Evolutionary conservation across 371 early-diverging fungal genomes (phyloP), one percentile per base, ranked within the genome.

Genomic region (Syncephalastrum racemosum): DNA sequence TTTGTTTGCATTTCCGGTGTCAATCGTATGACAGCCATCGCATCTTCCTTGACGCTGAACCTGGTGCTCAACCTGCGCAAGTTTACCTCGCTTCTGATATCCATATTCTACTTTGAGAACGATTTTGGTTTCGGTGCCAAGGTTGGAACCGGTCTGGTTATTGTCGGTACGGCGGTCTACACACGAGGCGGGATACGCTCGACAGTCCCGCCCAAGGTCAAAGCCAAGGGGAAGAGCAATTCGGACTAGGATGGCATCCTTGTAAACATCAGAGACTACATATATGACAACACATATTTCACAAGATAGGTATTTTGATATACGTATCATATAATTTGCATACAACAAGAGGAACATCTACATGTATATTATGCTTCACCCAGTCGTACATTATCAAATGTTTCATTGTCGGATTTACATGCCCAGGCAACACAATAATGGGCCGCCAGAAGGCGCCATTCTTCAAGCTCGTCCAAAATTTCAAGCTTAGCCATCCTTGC

Each of bases 351-450:
- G 27, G 3, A 12, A 2, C 3, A 10, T 31, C 36, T 31, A 10
- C 10, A 12, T 31, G 36, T 12, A 31, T 31, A 10, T 31, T 8
- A 31, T 31, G 36, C 5, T 5, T 31, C 36, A 31, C 36, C 36
- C 2, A 31, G 36, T 31, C 36, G 36, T 31, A 31, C 36, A 31
- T 5, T 31, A 31, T 12, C 12, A 31, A 31, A 31, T 0, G 36
- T 53, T 16, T 53, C 46, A 18, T 46, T 46, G 8, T 20, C 47
- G 15, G 73, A 66, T 55, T 72, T 70, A 54, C 60, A 64, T 3
- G 91, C 93, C 93, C 92, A 93, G 0, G 90, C 85, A 47, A 96
- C 77, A 44, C 94, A 95, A 57, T 97, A 97, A 71, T 97, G 98
- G 3, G 71, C 77, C 0, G 88, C 83, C 27, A 97, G 73, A 16